A percentile compares a stretch with the other conserved stretches of the same genome.
Conservation (phyloP, 306 rosid genomes). For the Albizia julibrissin region DNA sequence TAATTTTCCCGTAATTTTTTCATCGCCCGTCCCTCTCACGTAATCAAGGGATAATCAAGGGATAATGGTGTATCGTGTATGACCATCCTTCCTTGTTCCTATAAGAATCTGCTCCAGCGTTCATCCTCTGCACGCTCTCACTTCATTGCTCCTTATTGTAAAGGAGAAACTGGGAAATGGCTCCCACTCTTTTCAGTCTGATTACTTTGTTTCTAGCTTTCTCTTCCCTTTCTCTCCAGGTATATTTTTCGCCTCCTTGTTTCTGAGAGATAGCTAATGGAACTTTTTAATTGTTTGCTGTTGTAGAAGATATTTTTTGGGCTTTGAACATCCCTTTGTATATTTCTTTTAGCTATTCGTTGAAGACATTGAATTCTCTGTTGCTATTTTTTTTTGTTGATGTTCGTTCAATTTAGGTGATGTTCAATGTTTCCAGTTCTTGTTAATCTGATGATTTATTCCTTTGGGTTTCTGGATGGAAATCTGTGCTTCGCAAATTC, state of each 20-base stretch:
- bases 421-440: not conserved
- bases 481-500: not conserved
- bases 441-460: not conserved
- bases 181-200: conserved; percentile 22
- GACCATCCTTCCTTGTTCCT: not conserved
- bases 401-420: not conserved
- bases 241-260: not conserved
- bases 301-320: not conserved
- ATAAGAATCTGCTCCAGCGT: not conserved
- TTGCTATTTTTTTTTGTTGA: not conserved
- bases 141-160: not conserved
- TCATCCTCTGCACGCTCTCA: not conserved
- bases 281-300: not conserved
- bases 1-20: not conserved
- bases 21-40: not conserved
- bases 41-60: not conserved
- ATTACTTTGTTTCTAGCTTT: conserved; percentile 33
- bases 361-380: not conserved
- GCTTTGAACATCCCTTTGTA: not conserved
- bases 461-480: not conserved
- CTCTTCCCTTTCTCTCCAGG: conserved; percentile 41
- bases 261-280: not conserved
- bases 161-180: conserved; percentile 33
- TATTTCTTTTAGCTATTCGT: not conserved
- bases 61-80: not conserved